Evolutionary conservation across 805 yeast species (phyloP).

Genomic region (Zygosaccharomyces lentus): DNA sequence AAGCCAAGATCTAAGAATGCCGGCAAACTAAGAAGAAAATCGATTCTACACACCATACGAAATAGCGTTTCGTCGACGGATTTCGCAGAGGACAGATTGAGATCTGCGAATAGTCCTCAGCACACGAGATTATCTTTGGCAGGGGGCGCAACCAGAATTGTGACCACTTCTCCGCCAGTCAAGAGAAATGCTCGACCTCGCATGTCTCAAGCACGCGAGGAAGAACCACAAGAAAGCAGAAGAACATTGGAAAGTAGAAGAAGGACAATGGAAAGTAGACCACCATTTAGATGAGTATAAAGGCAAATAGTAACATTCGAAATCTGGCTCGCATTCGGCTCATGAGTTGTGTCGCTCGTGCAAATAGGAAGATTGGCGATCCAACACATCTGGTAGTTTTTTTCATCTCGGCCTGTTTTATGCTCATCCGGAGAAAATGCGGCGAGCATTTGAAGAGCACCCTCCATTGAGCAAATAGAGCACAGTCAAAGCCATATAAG

Average conservation of each 20-base stretch:
- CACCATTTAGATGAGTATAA: constrained; percentile 25
- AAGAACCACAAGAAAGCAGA: constrained; percentile 1
- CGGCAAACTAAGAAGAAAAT: constrained; percentile 29
- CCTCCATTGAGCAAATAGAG: constrained; percentile 9
- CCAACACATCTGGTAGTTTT: neutral
- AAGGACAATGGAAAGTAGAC: constrained; percentile 15
- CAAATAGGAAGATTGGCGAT: too few species aligned
- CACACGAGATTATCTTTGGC: constrained; percentile 15
- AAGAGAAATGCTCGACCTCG: constrained; percentile 8
- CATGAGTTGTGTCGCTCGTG: too few species aligned
- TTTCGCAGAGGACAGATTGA: constrained; percentile 3
- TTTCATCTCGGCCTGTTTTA: constrained; percentile 3
- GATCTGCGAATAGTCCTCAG: constrained; percentile 1
- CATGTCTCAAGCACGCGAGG: constrained; percentile 2
- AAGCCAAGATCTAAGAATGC: constrained; percentile 8
- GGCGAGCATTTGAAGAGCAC: constrained; percentile 1
- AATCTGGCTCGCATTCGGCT: neutral
- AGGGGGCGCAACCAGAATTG: constrained; percentile 17
- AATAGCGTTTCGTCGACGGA: constrained; percentile 25
- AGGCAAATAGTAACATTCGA: neutral
- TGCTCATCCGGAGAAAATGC: neutral
- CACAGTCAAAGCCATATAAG: constrained; percentile 5
- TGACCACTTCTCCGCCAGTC: constrained; percentile 9
- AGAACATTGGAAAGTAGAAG: constrained; percentile 1
- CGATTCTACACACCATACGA: constrained; percentile 33